These are phyloP conservation scores for Boletus barrowsii DNA, from an alignment of 768 basidiomycete species.

Conservation along the genomic window DNA sequence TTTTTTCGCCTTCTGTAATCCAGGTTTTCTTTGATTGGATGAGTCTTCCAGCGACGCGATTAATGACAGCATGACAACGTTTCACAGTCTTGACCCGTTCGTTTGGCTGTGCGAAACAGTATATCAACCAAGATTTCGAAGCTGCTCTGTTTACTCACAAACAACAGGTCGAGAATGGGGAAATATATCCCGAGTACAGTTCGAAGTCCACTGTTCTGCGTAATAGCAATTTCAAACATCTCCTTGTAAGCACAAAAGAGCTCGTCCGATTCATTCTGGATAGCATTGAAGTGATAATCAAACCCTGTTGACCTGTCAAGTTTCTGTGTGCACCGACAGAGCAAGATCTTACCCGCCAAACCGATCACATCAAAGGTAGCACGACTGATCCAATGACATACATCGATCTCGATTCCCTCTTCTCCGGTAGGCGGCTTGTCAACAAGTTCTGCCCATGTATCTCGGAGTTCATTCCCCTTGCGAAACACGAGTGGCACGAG, in stretches of 20 bases:
- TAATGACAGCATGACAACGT: slow-evolving; percentile 60
- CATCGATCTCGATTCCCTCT: slow-evolving; percentile 51
- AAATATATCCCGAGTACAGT: slow-evolving; percentile 54
- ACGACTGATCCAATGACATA: slow-evolving; percentile 77
- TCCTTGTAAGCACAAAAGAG: slow-evolving; percentile 79
- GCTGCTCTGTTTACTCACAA: slow-evolving; percentile 42
- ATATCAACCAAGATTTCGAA: not conserved
- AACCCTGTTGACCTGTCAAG: slow-evolving; percentile 53
- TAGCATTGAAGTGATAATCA: slow-evolving; percentile 82
- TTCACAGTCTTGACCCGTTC: slow-evolving; percentile 45
- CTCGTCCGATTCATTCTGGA: slow-evolving; percentile 75
- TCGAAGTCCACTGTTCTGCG: slow-evolving; percentile 47
- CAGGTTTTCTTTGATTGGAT: slow-evolving; percentile 78
- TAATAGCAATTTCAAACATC: slow-evolving; percentile 74
- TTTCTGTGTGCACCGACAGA: not conserved
- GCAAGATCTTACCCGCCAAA: slow-evolving; percentile 58
- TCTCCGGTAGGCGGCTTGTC: slow-evolving; percentile 14
- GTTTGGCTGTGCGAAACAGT: slow-evolving; percentile 46
- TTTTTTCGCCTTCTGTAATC: slow-evolving; percentile 57
- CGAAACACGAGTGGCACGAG: slow-evolving; percentile 69
- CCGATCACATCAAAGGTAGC: slow-evolving; percentile 92
- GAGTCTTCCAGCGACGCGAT: slow-evolving; percentile 67
- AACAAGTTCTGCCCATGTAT: slow-evolving; percentile 57
- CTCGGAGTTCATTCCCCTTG: slow-evolving; percentile 60
- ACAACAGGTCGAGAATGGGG: slow-evolving; percentile 51